Percentiles rank a stretch among this genome's conserved stretches.
These are phyloP conservation scores for Serendipita sp. DNA, from an alignment of 768 basidiomycete species.

Conservation along the genomic window DNA sequence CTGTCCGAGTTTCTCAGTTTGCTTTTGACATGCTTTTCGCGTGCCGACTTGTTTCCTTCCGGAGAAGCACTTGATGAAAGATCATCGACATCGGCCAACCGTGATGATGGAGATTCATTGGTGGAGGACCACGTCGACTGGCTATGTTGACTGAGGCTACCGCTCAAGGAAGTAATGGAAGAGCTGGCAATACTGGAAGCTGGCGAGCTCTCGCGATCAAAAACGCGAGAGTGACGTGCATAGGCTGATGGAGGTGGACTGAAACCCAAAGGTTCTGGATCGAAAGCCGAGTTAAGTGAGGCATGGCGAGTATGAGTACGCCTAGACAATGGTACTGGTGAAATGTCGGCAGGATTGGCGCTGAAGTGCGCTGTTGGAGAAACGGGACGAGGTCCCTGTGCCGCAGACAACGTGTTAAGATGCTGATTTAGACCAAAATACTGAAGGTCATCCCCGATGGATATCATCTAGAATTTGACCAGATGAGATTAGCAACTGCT, in stretches of 20 bases:
- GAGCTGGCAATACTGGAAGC: conserved; percentile 1
- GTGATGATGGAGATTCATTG: not conserved
- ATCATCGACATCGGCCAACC: not conserved
- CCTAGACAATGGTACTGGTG: not conserved
- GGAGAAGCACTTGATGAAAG: conserved; percentile 1
- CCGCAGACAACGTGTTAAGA: not conserved
- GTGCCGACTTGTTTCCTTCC: not conserved
- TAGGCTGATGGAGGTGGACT: not conserved
- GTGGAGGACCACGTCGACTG: not conserved
- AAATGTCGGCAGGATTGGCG: conserved; percentile 3
- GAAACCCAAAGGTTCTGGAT: not conserved
- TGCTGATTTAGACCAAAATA: not conserved
- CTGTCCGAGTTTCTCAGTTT: conserved; percentile 62
- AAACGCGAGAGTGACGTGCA: not conserved
- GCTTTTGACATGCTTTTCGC: conserved; percentile 28
- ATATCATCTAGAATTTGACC: not conserved
- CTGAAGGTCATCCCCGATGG: not conserved
- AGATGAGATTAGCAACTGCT: not conserved
- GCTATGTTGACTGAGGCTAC: not conserved
- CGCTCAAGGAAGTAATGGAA: not conserved
- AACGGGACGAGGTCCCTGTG: not conserved
- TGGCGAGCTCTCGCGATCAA: not conserved
- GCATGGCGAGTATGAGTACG: conserved; percentile 1
- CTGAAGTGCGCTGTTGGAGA: not conserved
- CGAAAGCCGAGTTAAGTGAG: not conserved